These are phyloP conservation scores for Pinus tabuliformis DNA, from an alignment of 75 land plant genomes.

Conservation along the genomic window DNA sequence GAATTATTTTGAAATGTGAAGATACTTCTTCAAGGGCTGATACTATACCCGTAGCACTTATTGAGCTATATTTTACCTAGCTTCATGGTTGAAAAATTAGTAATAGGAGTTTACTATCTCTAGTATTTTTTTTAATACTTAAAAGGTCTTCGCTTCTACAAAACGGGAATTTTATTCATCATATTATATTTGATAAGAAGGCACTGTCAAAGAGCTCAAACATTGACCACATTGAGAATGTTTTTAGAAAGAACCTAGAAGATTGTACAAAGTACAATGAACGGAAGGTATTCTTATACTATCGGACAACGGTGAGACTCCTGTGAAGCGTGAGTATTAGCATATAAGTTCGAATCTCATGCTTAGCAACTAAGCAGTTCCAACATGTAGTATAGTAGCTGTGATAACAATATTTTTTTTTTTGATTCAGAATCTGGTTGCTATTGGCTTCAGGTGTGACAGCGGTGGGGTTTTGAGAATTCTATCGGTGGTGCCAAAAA, in stretches of 20 bases:
- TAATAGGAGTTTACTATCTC: neutral
- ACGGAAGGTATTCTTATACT: neutral
- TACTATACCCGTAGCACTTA: constrained; percentile 62
- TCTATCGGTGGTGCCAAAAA: no score
- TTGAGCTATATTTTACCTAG: neutral
- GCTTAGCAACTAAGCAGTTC: no score
- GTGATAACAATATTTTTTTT: no score
- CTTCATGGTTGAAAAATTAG: constrained; percentile 1
- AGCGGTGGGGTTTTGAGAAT: no score
- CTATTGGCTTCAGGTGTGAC: no score
- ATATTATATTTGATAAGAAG: neutral
- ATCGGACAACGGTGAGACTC: neutral
- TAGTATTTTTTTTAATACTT: neutral
- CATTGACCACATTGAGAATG: constrained; percentile 1
- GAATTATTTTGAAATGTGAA: constrained; percentile 82
- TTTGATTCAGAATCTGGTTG: no score
- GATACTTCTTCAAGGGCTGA: constrained; percentile 72
- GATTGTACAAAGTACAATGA: neutral
- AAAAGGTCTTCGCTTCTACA: constrained; percentile 3
- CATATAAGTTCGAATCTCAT: no score
- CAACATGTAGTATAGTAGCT: no score
- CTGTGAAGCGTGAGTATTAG: no score
- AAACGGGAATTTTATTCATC: neutral
- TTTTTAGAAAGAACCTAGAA: constrained; percentile 3
- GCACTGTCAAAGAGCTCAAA: neutral